Evolutionary conservation across 1,284 basidiomycete genomes (phyloP).

Genomic region (Ustilago cynodontis): DNA sequence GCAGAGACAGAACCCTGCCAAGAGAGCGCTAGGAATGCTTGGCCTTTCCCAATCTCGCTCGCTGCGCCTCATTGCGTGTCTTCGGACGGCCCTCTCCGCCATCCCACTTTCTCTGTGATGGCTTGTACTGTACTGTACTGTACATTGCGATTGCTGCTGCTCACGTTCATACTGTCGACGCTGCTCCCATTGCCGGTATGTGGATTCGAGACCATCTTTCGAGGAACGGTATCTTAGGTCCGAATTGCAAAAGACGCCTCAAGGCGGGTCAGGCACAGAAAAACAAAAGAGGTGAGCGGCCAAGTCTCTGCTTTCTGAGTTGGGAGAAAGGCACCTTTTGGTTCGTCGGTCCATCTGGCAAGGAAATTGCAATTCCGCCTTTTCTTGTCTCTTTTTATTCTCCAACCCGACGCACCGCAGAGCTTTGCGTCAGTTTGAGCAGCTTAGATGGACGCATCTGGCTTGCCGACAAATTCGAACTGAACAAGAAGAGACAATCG

Average conservation of each 20-base stretch:
- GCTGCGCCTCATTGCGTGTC: too few species aligned
- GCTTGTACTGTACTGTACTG: neutral
- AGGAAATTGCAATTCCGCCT: slow-evolving; percentile 2
- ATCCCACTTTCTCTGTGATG: neutral
- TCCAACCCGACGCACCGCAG: neutral
- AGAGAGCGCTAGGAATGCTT: slow-evolving; percentile 31
- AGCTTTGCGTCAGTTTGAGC: slow-evolving; percentile 4
- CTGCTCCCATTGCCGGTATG: too few species aligned
- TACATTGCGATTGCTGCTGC: neutral
- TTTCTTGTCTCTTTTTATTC: neutral
- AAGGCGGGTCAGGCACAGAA: neutral
- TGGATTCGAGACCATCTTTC: too few species aligned
- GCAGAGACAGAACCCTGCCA: slow-evolving; percentile 25
- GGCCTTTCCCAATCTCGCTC: slow-evolving; percentile 7
- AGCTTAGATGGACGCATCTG: neutral
- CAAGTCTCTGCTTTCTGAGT: neutral
- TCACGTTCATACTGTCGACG: too few species aligned
- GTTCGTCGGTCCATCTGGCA: slow-evolving; percentile 24
- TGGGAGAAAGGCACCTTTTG: neutral
- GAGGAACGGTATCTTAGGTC: neutral
- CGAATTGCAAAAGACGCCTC: neutral
- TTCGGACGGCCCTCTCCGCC: neutral
- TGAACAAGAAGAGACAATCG: neutral
- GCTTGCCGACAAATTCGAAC: slow-evolving; percentile 5
- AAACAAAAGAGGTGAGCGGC: neutral